Percentiles rank a stretch among this genome's conserved stretches.
These are phyloP conservation scores for Xerocomellus chrysenteron DNA, from an alignment of 768 basidiomycete genomes.

Conservation along the genomic window DNA sequence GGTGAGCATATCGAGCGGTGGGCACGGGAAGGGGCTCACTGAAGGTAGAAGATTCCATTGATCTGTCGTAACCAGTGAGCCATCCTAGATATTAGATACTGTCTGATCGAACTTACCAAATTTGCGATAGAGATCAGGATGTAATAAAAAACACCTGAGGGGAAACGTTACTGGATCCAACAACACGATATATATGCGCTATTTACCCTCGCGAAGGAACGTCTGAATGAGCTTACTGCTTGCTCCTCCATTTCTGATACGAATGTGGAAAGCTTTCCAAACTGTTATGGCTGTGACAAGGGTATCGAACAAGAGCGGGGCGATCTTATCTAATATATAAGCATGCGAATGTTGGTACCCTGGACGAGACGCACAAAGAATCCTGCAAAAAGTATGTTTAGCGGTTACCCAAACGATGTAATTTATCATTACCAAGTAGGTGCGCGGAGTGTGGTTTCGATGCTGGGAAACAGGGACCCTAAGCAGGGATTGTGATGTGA, in stretches of 20 bases:
- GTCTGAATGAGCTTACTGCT: conserved; percentile 81
- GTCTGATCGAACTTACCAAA: conserved; percentile 40
- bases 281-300: conserved; percentile 80
- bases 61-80: conserved; percentile 38
- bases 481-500: conserved; percentile 32
- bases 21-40: conserved; percentile 40
- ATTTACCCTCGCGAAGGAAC: conserved; percentile 74
- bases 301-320: conserved; percentile 79
- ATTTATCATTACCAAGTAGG: conserved; percentile 57
- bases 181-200: conserved; percentile 1
- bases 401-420: not conserved
- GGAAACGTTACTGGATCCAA: not conserved
- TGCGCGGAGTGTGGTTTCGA: conserved; percentile 84
- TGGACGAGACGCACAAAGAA: conserved; percentile 51
- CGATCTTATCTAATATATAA: conserved; percentile 50
- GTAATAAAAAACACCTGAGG: conserved; percentile 73
- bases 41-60: conserved; percentile 85
- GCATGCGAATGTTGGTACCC: not conserved
- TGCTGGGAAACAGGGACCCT: conserved; percentile 76
- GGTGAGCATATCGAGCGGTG: conserved; percentile 2
- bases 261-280: conserved; percentile 75
- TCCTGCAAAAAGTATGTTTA: conserved; percentile 33
- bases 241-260: conserved; percentile 70
- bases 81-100: not conserved
- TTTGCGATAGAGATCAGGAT: conserved; percentile 85